Evolutionary conservation across 1,139 yeast genomes (phyloP), one percentile per base, ranked within the genome.

Genomic region (Yarrowia galli): DNA sequence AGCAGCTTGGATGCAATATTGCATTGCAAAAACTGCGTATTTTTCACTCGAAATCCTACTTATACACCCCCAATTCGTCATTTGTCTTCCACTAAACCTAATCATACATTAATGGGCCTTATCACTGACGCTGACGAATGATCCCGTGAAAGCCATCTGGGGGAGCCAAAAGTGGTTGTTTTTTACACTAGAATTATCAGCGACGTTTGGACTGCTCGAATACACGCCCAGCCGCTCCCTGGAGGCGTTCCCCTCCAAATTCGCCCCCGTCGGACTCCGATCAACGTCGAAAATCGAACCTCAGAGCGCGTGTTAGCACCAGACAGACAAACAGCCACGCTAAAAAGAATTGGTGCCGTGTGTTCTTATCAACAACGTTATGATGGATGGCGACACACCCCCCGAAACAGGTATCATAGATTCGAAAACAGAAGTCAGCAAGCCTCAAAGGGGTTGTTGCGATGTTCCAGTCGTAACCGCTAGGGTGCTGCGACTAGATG

Each of bases 91-190:
- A 35, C 25, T 18, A 51, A 51, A 51, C 58, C 58, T 51, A 35
- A 51, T 51, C 58, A 51, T 35, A 35, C 58, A 51, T 51, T 35
- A 51, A 35, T 15, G 58, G 42, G 28, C 42, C 58, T 51, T 51
- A 51, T 51, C 58, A 51, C 42, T 42, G 25, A 18, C 40, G n/a
- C 7, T 51, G 58, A 51, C 58, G 58, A 51, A 35, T 51, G 58
- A 32, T 35, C 20, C 58, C 58, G 58, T 51, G 58, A 15, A 51
- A 35, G 20, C 16, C 13, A 7, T 16, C 8, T 22, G 12, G 28
- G 22, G 15, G 15, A 13, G 20, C 9, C 13, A 2, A 18, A 22
- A 3, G 23, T 20, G 46, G 46, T 42, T 42, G 10, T 18, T 20
- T 10, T 12, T 42, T 23, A 13, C 46, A 8, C 9, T 2, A 42